Evolutionary conservation across 2,329 filamentous ascomycete species (phyloP), one percentile per base, ranked within the genome.

Genomic region (Ophiostoma populinum): DNA sequence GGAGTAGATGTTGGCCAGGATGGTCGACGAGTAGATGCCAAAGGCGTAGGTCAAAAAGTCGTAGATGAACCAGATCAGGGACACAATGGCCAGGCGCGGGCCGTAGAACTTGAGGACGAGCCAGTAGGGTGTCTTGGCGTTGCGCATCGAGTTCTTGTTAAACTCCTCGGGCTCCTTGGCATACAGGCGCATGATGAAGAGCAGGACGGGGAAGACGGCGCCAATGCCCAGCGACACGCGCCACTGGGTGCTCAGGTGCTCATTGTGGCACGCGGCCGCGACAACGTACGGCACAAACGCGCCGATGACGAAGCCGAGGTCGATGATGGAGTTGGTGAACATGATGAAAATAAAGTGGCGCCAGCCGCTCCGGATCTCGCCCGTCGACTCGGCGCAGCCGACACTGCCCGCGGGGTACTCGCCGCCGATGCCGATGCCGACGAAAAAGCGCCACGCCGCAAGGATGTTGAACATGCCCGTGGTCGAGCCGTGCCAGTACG

Each of bases 261-360:
- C 55, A 44, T 68, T 65, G 25, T 62, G 51, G 39, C 58, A 76
- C 50, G 50, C 75, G 51, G 63, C 66, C 1, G 67, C 65, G 13
- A 70, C 63, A 24, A 69, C 59, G 22, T 67, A 69, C 3, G 83
- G 80, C 2, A 90, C 72, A 41, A 92, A 71, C 0, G 80, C 75
- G 7, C 81, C 75, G 37, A 87, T 62, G 2, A 92, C 79, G 44
- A 92, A 93, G 1, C 81, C 85, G 35, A 73, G n/a, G 22, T 40
- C 43, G 34, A 47, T 49, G 36, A 45, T 39, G n/a, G 26, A 35
- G 38, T 47, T 47, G 33, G 45, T 47, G 30, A 49, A 43, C 43
- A 92, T 63, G 46, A 87, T 81, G 50, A 86, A 94, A 82, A 83
- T 92, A 25, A 79, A 66, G 51, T 94, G 87, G n/a, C 86, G 66